Conservation (phyloP, 2,329 filamentous ascomycete genomes). For the Rutstroemia sp. region DNA sequence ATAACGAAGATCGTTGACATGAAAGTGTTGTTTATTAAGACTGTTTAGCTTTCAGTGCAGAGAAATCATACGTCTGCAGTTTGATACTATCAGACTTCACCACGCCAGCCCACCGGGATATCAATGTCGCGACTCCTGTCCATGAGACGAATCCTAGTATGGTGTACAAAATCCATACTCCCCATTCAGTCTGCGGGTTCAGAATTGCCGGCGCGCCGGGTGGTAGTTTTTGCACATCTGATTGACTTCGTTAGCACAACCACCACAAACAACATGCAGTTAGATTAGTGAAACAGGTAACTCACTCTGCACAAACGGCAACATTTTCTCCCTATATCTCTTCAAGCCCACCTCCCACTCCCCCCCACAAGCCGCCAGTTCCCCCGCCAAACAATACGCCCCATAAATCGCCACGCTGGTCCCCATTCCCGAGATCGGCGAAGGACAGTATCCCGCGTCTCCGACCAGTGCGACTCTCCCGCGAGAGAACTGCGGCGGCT, state of each 20-base stretch:
- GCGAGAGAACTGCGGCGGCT: slow-evolving; percentile 31
- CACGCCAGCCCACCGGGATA: neutral
- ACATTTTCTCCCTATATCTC: neutral
- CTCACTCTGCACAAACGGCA: neutral
- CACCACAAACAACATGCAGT: neutral
- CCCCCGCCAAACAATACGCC: slow-evolving; percentile 41
- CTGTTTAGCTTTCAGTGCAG: neutral
- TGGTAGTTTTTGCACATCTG: neutral
- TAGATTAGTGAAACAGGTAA: neutral
- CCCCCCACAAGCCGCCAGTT: slow-evolving; percentile 23
- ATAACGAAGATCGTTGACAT: too few species aligned
- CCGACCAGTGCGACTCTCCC: slow-evolving; percentile 42
- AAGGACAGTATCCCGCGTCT: slow-evolving; percentile 40
- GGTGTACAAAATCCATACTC: neutral
- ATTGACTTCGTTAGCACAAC: neutral
- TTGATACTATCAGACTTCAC: neutral
- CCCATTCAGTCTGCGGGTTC: neutral
- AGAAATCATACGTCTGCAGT: neutral
- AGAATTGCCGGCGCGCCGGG: neutral
- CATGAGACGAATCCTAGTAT: neutral
- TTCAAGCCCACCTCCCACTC: neutral
- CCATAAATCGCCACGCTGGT: slow-evolving; percentile 34
- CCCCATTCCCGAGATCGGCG: slow-evolving; percentile 33
- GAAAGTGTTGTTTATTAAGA: too few species aligned
- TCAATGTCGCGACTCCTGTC: neutral